Evolutionary conservation across 148 eudicot genomes (phyloP).

Genomic region (Polygonum maritimum): DNA sequence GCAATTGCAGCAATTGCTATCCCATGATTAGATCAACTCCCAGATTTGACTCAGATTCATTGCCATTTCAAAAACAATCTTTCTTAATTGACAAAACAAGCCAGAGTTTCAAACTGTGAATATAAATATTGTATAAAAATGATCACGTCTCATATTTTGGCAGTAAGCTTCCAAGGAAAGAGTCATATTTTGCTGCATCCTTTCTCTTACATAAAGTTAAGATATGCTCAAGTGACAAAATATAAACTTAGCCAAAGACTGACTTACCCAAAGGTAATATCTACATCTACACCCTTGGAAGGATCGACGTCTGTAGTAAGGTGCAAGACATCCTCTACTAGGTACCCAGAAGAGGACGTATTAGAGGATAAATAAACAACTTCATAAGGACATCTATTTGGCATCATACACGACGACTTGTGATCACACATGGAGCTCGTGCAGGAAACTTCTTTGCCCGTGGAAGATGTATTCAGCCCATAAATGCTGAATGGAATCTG

Average conservation of each 20-base stretch:
- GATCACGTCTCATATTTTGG: too few relatives aligned
- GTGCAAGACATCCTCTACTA: conserved; percentile 77
- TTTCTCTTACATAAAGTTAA: background rate
- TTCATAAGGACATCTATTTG: conserved; percentile 53
- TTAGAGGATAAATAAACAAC: conserved; percentile 57
- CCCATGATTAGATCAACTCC: background rate
- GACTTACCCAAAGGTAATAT: conserved; percentile 80
- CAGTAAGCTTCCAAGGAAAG: background rate
- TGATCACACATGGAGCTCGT: conserved; percentile 49
- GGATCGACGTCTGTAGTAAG: conserved; percentile 51
- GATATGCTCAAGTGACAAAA: background rate
- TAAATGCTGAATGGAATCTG: conserved; percentile 61
- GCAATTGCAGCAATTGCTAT: background rate
- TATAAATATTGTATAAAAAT: too few relatives aligned
- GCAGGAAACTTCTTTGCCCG: conserved; percentile 59
- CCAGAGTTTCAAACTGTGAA: background rate
- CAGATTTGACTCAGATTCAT: background rate
- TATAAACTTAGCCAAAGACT: background rate
- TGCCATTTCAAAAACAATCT: background rate
- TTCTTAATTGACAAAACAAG: background rate
- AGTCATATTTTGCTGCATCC: background rate
- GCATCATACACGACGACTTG: conserved; percentile 33
- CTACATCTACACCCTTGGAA: conserved; percentile 41
- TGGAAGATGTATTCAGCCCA: conserved; percentile 67
- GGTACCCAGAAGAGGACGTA: conserved; percentile 73